phyloP scores from a whole-genome alignment of 2,329 filamentous ascomycete genomes.

The Apiospora sp. region DNA sequence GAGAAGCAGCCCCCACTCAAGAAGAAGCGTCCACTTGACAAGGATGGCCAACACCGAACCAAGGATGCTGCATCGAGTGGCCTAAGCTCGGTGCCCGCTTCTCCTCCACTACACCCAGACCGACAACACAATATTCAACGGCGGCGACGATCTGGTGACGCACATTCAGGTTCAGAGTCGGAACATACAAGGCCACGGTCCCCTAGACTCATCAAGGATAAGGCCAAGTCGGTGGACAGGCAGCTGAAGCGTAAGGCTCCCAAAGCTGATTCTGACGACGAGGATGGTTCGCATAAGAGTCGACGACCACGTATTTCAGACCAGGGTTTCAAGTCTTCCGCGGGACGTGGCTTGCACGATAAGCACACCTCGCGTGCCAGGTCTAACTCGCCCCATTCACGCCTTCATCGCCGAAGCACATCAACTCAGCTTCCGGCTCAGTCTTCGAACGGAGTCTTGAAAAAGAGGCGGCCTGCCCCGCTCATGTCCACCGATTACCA shows the following conservation, averaged over 20 bases:
- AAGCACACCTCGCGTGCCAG: conserved; percentile 48
- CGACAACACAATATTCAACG: conserved; percentile 40
- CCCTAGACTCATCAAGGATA: conserved; percentile 57
- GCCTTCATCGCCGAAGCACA: conserved; percentile 67
- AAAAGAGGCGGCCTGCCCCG: conserved; percentile 70
- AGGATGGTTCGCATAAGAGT: conserved; percentile 60
- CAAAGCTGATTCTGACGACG: conserved; percentile 65
- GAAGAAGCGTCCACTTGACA: conserved; percentile 60
- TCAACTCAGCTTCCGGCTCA: conserved; percentile 56
- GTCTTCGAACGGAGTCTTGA: conserved; percentile 57
- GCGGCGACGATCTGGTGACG: conserved; percentile 45
- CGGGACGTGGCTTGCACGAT: conserved; percentile 39
- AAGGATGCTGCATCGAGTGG: conserved; percentile 59
- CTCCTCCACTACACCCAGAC: conserved; percentile 29
- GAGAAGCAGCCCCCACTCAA: conserved; percentile 49
- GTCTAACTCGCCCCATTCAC: conserved; percentile 67
- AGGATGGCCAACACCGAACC: conserved; percentile 60
- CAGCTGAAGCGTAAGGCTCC: conserved; percentile 61
- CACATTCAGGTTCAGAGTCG: conserved; percentile 61
- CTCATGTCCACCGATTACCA: conserved; percentile 70
- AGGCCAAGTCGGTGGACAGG: conserved; percentile 56
- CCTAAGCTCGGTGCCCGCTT: conserved; percentile 23
- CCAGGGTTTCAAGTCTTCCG: conserved; percentile 46
- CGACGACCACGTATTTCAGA: conserved; percentile 62
- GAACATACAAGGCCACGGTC: conserved; percentile 56